Evolutionary conservation across 2,329 filamentous ascomycete species (phyloP).

Genomic region (Beauveria scarabaeidicola): DNA sequence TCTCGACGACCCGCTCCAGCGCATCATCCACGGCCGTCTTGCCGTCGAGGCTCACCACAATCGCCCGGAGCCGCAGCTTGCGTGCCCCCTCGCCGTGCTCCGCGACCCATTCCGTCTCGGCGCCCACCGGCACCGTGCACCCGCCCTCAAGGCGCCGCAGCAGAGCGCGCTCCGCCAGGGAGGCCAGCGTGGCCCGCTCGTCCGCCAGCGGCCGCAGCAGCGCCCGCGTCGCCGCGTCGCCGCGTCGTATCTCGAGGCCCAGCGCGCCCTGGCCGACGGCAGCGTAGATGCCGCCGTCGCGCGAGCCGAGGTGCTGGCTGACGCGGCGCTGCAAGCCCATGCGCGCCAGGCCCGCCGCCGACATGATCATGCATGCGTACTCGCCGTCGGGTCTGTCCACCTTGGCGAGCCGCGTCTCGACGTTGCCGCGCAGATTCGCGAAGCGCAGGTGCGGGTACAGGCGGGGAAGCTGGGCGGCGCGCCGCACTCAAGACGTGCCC

Average conservation of each 20-base stretch:
- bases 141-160: constrained; percentile 86
- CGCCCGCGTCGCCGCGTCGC: constrained; percentile 53
- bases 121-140: constrained; percentile 93
- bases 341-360: constrained; percentile 76
- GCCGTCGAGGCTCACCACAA: constrained; percentile 80
- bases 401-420: constrained; percentile 79
- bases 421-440: constrained; percentile 80
- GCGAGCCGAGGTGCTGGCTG: constrained; percentile 65
- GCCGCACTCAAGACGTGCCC: constrained; percentile 81
- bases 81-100: constrained; percentile 18
- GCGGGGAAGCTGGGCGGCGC: constrained; percentile 75
- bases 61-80: constrained; percentile 62
- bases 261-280: constrained; percentile 92
- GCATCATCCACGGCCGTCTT: constrained; percentile 65
- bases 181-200: constrained; percentile 58
- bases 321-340: constrained; percentile 66
- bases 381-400: constrained; percentile 67
- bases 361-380: constrained; percentile 77
- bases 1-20: constrained; percentile 50
- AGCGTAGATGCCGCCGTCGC: constrained; percentile 68
- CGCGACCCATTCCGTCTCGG: constrained; percentile 66
- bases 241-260: constrained; percentile 70
- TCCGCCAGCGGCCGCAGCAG: constrained; percentile 58
- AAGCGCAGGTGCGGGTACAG: constrained; percentile 71
- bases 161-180: constrained; percentile 71